These are phyloP conservation scores for Cladophialophora bantiana DNA, from an alignment of 2,329 filamentous ascomycete genomes.

Conservation along the genomic window DNA sequence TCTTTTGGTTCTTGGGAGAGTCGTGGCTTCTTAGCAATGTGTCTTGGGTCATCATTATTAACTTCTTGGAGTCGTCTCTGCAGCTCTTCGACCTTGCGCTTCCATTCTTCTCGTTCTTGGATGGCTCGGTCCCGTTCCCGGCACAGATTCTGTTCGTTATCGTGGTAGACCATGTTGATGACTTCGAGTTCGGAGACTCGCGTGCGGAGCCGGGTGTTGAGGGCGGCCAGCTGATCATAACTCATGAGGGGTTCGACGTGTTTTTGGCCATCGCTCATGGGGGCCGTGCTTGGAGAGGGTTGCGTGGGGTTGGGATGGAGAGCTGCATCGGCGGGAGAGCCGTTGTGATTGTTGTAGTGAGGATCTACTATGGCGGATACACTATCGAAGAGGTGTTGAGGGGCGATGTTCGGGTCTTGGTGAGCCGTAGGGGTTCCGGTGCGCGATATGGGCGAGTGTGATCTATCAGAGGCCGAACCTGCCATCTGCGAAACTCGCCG, in stretches of 20 bases:
- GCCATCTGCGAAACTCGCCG: constrained; percentile 74
- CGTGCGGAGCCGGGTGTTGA: constrained; percentile 89
- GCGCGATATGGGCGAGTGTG: constrained; percentile 79
- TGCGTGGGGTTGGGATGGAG: constrained; percentile 57
- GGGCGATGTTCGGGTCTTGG: constrained; percentile 70
- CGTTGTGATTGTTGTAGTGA: constrained; percentile 66
- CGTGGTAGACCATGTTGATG: constrained; percentile 72
- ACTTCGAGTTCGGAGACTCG: constrained; percentile 94
- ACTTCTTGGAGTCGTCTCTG: constrained; percentile 61
- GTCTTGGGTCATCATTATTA: constrained; percentile 28
- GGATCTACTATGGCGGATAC: constrained; percentile 69
- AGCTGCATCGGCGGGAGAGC: constrained; percentile 58
- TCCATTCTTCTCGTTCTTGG: constrained; percentile 79
- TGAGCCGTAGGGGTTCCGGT: constrained; percentile 79
- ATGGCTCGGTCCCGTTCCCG: constrained; percentile 77
- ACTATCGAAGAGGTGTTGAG: constrained; percentile 79
- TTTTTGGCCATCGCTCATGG: constrained; percentile 68
- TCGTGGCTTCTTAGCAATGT: constrained; percentile 36
- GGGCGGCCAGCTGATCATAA: constrained; percentile 75
- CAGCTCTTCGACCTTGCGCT: constrained; percentile 80
- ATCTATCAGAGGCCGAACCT: constrained; percentile 75
- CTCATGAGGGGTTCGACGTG: constrained; percentile 75
- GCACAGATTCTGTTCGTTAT: constrained; percentile 63
- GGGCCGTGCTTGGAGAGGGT: constrained; percentile 65
- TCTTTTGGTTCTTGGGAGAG: constrained; percentile 31